Percentiles rank a stretch among this genome's conserved stretches.
Evolutionary conservation across 768 basidiomycete genomes (phyloP).

Genomic region (Sarcomyxa edulis): DNA sequence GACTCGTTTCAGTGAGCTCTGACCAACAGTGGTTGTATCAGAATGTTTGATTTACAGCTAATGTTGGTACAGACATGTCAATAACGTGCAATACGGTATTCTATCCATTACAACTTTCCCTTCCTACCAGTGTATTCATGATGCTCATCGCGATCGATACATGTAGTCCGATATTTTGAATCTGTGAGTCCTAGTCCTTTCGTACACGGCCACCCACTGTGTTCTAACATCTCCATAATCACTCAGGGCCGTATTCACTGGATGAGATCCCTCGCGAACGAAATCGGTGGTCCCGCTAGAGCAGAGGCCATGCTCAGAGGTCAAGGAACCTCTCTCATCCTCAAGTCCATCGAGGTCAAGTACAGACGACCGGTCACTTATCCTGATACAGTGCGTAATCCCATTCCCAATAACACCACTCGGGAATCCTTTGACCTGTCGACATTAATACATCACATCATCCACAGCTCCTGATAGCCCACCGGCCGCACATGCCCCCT

Average conservation of each 20-base stretch:
- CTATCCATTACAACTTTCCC: too few species aligned
- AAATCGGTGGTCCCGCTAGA: conserved; percentile 53
- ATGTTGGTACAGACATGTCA: conserved; percentile 60
- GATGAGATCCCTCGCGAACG: conserved; percentile 51
- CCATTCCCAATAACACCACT: neutral
- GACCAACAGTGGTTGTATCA: neutral
- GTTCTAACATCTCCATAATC: neutral
- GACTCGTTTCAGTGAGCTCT: conserved; percentile 68
- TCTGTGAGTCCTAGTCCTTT: conserved; percentile 36
- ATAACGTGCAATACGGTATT: conserved; percentile 71
- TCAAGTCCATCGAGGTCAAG: conserved; percentile 64
- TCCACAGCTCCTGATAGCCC: conserved; percentile 58
- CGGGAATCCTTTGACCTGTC: too few species aligned
- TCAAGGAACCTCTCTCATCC: conserved; percentile 65
- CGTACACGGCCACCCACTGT: neutral
- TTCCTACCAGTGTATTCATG: too few species aligned
- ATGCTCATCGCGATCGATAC: conserved; percentile 4
- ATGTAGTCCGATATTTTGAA: conserved; percentile 62
- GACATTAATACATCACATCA: conserved; percentile 3
- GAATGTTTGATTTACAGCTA: conserved; percentile 1
- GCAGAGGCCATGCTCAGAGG: conserved; percentile 56
- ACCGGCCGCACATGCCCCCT: conserved; percentile 38
- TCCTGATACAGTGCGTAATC: conserved; percentile 68
- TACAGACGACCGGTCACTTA: conserved; percentile 70
- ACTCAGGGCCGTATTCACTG: conserved; percentile 63